These are phyloP conservation scores for Scutellaria galericulata DNA, from an alignment of 257 asterid genomes.

Conservation along the genomic window DNA sequence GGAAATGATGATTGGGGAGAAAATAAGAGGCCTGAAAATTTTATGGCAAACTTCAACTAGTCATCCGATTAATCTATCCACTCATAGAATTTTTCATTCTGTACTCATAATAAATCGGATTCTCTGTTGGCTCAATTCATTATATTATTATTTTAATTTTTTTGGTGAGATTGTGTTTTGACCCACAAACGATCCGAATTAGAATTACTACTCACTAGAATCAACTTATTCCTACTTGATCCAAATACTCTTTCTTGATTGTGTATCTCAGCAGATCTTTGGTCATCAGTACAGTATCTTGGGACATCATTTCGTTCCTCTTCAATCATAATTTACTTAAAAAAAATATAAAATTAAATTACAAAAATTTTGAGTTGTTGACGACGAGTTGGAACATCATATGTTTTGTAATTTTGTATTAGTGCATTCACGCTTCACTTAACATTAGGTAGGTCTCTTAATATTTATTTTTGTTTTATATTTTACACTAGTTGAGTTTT, in stretches of 20 bases:
- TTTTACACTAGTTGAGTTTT: no score
- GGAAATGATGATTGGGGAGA: conserved; percentile 50
- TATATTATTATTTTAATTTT: conserved; percentile 19
- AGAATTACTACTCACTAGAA: no score
- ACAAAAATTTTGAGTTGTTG: no score
- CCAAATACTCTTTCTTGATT: conserved; percentile 33
- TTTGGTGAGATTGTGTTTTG: neutral
- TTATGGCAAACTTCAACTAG: conserved; percentile 38
- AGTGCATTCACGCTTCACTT: no score
- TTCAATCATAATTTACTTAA: neutral
- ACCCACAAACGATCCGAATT: no score
- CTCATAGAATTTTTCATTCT: conserved; percentile 32
- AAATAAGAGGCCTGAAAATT: conserved; percentile 29
- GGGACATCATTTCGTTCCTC: conserved; percentile 49
- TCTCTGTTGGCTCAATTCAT: conserved; percentile 42
- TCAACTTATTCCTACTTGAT: no score
- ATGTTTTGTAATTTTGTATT: no score
- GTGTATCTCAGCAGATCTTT: conserved; percentile 49
- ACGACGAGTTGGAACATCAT: no score
- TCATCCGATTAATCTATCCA: conserved; percentile 40
- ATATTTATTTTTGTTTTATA: no score
- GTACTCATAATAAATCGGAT: conserved; percentile 37
- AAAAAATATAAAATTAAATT: no score
- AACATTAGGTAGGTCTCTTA: no score
- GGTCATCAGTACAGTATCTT: conserved; percentile 62